These are phyloP conservation scores for Rhynchospora pubera DNA, from an alignment of 176 grass and related monocot genomes.

Conservation along the genomic window DNA sequence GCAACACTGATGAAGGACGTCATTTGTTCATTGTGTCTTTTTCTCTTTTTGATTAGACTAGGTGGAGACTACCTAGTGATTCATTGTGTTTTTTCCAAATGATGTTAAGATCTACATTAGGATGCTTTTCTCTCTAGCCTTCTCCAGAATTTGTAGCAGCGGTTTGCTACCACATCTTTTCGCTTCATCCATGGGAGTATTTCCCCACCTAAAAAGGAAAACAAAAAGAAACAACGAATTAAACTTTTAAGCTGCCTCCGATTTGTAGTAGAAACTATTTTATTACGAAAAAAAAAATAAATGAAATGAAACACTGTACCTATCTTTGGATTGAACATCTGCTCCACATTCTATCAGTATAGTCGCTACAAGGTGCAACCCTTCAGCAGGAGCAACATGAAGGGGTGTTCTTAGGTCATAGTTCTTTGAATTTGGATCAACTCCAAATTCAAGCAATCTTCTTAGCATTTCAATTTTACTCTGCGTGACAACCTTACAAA, in stretches of 20 bases:
- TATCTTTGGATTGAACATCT: conserved; percentile 44
- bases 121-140: conserved; percentile 22
- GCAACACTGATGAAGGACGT: neutral
- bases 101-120: neutral
- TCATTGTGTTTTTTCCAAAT: too few species aligned
- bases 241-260: neutral
- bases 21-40: neutral
- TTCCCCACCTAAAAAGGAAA: conserved; percentile 54
- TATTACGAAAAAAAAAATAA: neutral
- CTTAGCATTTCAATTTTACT: conserved; percentile 53
- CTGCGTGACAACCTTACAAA: conserved; percentile 43
- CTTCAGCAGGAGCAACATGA: conserved; percentile 60
- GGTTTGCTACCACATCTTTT: conserved; percentile 49
- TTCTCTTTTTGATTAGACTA: neutral
- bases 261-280: neutral
- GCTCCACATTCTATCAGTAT: conserved; percentile 57
- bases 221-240: neutral
- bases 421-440: conserved; percentile 77
- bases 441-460: conserved; percentile 51
- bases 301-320: conserved; percentile 12
- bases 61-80: too few species aligned
- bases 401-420: conserved; percentile 74
- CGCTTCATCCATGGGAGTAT: conserved; percentile 75
- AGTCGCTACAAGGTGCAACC: conserved; percentile 55
- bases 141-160: conserved; percentile 56